These are phyloP conservation scores for Stemphylium vesicarium DNA, from an alignment of 2,329 filamentous ascomycete genomes.

Conservation along the genomic window DNA sequence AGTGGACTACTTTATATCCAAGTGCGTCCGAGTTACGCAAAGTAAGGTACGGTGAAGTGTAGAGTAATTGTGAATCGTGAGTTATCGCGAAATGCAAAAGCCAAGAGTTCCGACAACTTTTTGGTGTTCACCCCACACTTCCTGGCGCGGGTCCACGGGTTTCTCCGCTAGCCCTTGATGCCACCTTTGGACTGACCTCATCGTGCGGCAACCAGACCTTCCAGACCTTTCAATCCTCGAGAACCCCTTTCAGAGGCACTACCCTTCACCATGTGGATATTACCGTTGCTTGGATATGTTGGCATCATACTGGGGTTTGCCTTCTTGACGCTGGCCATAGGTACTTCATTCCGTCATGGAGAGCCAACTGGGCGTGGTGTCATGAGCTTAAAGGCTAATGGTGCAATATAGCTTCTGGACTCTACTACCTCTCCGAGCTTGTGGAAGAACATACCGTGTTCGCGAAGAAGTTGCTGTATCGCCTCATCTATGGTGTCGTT, in stretches of 20 bases:
- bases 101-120: slow-evolving; percentile 33
- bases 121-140: slow-evolving; percentile 33
- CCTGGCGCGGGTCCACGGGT: slow-evolving; percentile 14
- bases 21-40: not conserved
- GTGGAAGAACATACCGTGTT: slow-evolving; percentile 97
- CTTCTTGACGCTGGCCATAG: slow-evolving; percentile 93
- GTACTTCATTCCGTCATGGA: slow-evolving; percentile 52
- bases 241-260: slow-evolving; percentile 1
- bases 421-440: slow-evolving; percentile 97
- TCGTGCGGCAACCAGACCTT: slow-evolving; percentile 17
- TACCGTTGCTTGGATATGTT: slow-evolving; percentile 88
- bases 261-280: slow-evolving; percentile 79
- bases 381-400: not conserved
- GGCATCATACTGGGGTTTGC: slow-evolving; percentile 88
- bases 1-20: too few relatives aligned
- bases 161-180: slow-evolving; percentile 27
- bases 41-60: not conserved
- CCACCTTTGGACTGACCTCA: slow-evolving; percentile 38
- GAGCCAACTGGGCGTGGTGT: not conserved
- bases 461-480: slow-evolving; percentile 83
- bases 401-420: slow-evolving; percentile 74
- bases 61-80: not conserved
- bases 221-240: slow-evolving; percentile 8
- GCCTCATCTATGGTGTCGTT: slow-evolving; percentile 84
- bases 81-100: slow-evolving; percentile 7